Base-by-base conservation (phyloP, 139 green algal genomes). In the Prasinococcaceae sp. region DNA sequence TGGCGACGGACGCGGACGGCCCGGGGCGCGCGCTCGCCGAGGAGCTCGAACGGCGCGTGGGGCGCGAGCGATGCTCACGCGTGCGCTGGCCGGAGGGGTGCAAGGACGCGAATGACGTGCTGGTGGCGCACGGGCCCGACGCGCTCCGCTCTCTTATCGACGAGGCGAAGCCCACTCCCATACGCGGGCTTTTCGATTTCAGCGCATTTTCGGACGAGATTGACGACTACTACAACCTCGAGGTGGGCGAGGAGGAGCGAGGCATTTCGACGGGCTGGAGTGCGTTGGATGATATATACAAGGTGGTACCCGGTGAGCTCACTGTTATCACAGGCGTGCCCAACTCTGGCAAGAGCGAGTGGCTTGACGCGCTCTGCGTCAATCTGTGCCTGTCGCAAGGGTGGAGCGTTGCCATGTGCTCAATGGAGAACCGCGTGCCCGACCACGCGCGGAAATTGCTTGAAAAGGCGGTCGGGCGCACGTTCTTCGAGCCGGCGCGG, bases 321-420 rank as follows among this genome's bases (percentile, higher is more conserved):
- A 94, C 83, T 3, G 77, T 97, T 4, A 81, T 97, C 20, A 94
- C 88, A 29, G 88, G 88, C 9, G 69, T 97, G 43, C 88, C 88
- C 46, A 95, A 95, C 75, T 83, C 66, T n/a, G 88, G 88, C 50
- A 97, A 97, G 71, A 80, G 56, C 44, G 88, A 97, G 63, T 97
- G 83, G 83, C 72, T 97, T n/a, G 88, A 97, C 56, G 86, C 88
- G 20, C 72, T 97, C 45, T 48, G 85, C 29, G 71, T 72, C 48
- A 96, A 95, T 68, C 72, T 97, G 36, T 66, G 79, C 1, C 48
- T 75, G 19, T 33, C 66, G 19, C 58, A 88, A 35, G 78, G 79
- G 51, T 97, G 88, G 88, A 72, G 53, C 37, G 88, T 97, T 56
- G 84, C 80, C 2, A 46, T 95, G 41, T 93, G 82, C 55, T 74